These are phyloP conservation scores for Histomonas meleagridis DNA, from an alignment of 208 protist species.

Conservation along the genomic window DNA sequence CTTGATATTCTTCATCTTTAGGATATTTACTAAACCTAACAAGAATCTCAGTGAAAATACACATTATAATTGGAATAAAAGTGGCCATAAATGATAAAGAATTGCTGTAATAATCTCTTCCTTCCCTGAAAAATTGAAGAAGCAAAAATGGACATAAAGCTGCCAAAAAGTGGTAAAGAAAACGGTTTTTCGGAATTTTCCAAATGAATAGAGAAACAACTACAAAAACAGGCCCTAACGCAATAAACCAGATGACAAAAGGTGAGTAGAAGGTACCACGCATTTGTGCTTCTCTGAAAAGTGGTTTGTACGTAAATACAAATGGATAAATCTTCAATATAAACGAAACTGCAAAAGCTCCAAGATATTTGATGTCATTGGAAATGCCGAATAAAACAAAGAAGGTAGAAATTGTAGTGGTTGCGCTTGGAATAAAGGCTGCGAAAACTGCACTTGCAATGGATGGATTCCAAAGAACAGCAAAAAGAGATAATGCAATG, in stretches of 20 bases:
- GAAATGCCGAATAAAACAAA: not conserved
- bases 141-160: not conserved
- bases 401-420: not conserved
- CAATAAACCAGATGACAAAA: not conserved
- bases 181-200: not conserved
- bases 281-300: slow-evolving; percentile 5
- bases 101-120: not conserved
- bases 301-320: not conserved
- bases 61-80: not conserved
- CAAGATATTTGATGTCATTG: not conserved
- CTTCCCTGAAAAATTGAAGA: not conserved
- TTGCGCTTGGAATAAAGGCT: not conserved
- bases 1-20: not conserved
- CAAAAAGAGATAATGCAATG: not conserved
- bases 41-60: not conserved
- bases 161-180: not conserved
- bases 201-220: not conserved
- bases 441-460: not conserved
- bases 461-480: not conserved
- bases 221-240: not conserved
- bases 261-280: not conserved
- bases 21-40: not conserved
- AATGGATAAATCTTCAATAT: not conserved
- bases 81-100: not conserved
- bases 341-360: not conserved